Evolutionary conservation across 2,329 filamentous ascomycete genomes (phyloP).

Genomic region (Hypoxylon sp.): DNA sequence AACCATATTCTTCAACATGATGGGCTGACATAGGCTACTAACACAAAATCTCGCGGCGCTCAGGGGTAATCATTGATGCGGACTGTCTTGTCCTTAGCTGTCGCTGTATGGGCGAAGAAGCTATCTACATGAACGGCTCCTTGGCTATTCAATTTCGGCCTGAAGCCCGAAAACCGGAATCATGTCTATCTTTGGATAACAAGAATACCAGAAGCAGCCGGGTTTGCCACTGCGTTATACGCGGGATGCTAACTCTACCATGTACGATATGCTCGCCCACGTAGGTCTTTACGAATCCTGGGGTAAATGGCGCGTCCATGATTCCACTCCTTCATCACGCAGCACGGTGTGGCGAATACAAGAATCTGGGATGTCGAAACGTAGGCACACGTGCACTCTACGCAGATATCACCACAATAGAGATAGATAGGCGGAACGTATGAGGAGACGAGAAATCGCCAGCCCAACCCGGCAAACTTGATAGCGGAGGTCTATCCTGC

Average conservation of each 20-base stretch:
- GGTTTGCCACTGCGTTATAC: background rate
- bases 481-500: background rate
- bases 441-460: conserved; percentile 1
- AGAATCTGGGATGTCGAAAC: background rate
- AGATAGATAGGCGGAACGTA: conserved; percentile 8
- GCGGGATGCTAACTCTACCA: conserved; percentile 10
- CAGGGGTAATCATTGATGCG: conserved; percentile 11
- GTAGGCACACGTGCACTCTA: conserved; percentile 1
- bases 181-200: background rate
- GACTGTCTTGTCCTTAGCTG: background rate
- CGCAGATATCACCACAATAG: background rate
- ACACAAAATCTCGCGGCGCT: conserved; percentile 5
- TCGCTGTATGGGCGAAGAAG: background rate
- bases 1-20: conserved; percentile 13
- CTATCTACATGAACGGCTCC: conserved; percentile 12
- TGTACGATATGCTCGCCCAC: conserved; percentile 1
- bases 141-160: conserved; percentile 13
- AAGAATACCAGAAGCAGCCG: conserved; percentile 9
- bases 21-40: conserved; percentile 27
- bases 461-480: background rate
- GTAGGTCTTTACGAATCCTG: background rate
- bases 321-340: background rate
- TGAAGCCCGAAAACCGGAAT: conserved; percentile 22
- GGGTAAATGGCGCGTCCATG: conserved; percentile 11
- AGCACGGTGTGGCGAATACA: conserved; percentile 6